Evolutionary conservation across 1,139 yeast genomes (phyloP), one percentile per base, ranked within the genome.

Genomic region (Wickerhamomyces sp.): DNA sequence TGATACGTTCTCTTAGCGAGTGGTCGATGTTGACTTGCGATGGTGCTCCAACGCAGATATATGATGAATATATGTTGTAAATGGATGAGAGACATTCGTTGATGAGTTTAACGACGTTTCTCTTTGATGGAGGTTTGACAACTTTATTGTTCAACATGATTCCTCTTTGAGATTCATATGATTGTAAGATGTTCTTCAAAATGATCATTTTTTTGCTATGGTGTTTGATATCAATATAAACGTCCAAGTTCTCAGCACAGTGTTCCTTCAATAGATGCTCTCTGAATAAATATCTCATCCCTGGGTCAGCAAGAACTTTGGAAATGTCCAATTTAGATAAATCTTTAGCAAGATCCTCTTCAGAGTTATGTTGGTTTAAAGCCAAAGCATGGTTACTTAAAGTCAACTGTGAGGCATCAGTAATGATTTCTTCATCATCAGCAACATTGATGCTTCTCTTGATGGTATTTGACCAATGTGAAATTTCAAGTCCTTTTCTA

Each of bases 201-300:
- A 58, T 50, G 5, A 49, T 47, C 58, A 65, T 58, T 45, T 57
- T 62, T 45, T 58, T 62, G 26, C 56, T 52, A 38, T 64, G 73
- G 29, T 68, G 67, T 30, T 62, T 61, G 31, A 85, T 64, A 38
- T 78, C 85, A 30, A 70, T 57, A 53, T 77, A 85, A 12, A 84
- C 88, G 45, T 79, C 78, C 16, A 87, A 59, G 47, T 86, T 87
- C 52, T 89, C 97, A 5, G 70, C 72, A 54, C 95, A 86, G 41
- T 68, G 71, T 37, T 78, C 83, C 14, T 66, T 68, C 31, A 70
- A 75, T 35, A 88, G 59, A 53, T 84, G 87, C 17, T 65, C 64
- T 37, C 75, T 68, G 57, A 89, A 87, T 11, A 87, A 61, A 43
- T 76, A 72, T 33, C 81, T 67, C 61, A 82, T 61, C 0, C 95